These are phyloP conservation scores for Fonsecaea erecta DNA, from an alignment of 2,329 filamentous ascomycete genomes.

Conservation along the genomic window DNA sequence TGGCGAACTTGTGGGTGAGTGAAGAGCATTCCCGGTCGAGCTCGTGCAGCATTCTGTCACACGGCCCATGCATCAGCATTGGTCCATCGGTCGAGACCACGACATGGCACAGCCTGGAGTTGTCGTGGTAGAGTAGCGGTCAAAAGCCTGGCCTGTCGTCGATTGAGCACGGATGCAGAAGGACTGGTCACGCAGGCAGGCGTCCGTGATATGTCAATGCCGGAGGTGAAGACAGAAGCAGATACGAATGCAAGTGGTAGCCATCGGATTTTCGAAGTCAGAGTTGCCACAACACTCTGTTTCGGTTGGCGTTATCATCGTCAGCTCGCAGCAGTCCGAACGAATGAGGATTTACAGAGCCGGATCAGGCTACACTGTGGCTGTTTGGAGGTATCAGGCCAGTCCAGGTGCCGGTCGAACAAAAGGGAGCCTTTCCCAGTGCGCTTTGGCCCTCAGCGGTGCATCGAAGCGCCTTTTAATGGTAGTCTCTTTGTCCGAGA, in stretches of 20 bases:
- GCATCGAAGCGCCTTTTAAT: conserved; percentile 16
- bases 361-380: conserved; percentile 12
- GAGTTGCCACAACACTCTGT: background rate
- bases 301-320: background rate
- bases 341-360: conserved; percentile 4
- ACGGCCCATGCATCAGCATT: conserved; percentile 24
- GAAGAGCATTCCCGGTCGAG: conserved; percentile 6
- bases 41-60: conserved; percentile 22
- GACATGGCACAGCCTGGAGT: conserved; percentile 11
- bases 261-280: conserved; percentile 1
- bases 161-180: conserved; percentile 21
- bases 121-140: conserved; percentile 26
- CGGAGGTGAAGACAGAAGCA: background rate
- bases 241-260: background rate
- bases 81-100: conserved; percentile 16
- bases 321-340: background rate
- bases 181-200: conserved; percentile 16
- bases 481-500: conserved; percentile 20
- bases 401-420: too few relatives aligned
- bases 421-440: background rate
- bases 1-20: conserved; percentile 10
- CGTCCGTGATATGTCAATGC: conserved; percentile 20
- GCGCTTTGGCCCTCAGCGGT: conserved; percentile 6
- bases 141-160: conserved; percentile 29
- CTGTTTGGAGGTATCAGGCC: background rate